These are phyloP conservation scores for Plasmopara halstedii DNA, from an alignment of 352 stramenopile genomes.

Conservation along the genomic window DNA sequence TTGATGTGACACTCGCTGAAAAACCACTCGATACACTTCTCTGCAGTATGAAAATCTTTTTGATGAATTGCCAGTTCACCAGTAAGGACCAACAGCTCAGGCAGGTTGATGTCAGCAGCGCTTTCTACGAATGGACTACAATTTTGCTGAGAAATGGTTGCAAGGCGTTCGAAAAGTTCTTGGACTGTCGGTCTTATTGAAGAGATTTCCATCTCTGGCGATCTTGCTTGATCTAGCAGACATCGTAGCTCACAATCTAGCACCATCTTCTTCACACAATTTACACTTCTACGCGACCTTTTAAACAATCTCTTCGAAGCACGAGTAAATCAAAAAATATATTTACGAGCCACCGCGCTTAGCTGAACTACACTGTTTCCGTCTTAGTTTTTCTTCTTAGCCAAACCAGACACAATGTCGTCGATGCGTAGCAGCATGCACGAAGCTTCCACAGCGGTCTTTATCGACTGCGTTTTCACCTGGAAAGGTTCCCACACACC, in stretches of 20 bases:
- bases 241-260: slow-evolving; percentile 45
- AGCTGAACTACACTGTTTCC: neutral
- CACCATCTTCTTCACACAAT: slow-evolving; percentile 23
- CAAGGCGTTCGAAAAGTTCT: slow-evolving; percentile 33
- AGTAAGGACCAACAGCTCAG: slow-evolving; percentile 70
- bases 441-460: slow-evolving; percentile 98
- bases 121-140: slow-evolving; percentile 23
- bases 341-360: slow-evolving; percentile 37
- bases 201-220: slow-evolving; percentile 22
- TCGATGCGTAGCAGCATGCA: slow-evolving; percentile 98
- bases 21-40: slow-evolving; percentile 58
- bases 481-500: slow-evolving; percentile 99
- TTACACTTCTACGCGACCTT: slow-evolving; percentile 9
- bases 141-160: slow-evolving; percentile 24
- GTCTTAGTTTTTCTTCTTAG: slow-evolving; percentile 89
- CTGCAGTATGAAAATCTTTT: slow-evolving; percentile 51
- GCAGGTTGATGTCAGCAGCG: slow-evolving; percentile 27
- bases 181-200: slow-evolving; percentile 19
- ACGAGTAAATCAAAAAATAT: slow-evolving; percentile 43
- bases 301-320: slow-evolving; percentile 4
- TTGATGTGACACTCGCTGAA: slow-evolving; percentile 47
- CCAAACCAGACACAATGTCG: slow-evolving; percentile 99
- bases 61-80: slow-evolving; percentile 66
- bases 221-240: slow-evolving; percentile 35
- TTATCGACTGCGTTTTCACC: slow-evolving; percentile 99